Percentiles rank a stretch among this genome's conserved stretches.
phyloP scores from a whole-genome alignment of 352 stramenopile species.

The Pythium scleroteichum region DNA sequence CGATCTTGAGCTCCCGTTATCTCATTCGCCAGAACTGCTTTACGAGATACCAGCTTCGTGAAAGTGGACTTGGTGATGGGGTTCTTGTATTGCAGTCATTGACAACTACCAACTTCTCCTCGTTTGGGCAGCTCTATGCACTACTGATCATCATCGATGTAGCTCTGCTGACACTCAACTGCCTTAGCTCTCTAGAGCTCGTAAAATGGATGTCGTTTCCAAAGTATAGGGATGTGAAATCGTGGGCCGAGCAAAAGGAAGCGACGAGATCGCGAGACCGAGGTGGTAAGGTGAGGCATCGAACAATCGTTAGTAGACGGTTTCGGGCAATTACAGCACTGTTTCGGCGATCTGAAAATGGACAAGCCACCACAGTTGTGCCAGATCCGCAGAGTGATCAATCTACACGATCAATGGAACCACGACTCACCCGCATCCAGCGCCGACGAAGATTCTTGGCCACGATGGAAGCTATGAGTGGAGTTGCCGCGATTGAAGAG shows the following conservation, averaged over 20 bases:
- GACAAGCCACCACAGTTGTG: no score
- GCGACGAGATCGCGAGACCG: background rate
- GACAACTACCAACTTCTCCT: conserved; percentile 23
- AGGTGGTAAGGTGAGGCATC: background rate
- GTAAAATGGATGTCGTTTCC: conserved; percentile 24
- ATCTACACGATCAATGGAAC: no score
- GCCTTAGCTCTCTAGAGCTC: conserved; percentile 24
- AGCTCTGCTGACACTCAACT: conserved; percentile 23
- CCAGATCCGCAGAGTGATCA: no score
- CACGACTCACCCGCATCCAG: no score
- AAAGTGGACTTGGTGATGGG: background rate
- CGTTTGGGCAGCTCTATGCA: conserved; percentile 22
- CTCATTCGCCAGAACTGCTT: conserved; percentile 28
- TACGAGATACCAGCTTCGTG: conserved; percentile 4
- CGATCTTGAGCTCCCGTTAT: conserved; percentile 12
- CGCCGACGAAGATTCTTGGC: conserved; percentile 7
- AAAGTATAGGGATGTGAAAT: conserved; percentile 20
- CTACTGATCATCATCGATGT: conserved; percentile 27
- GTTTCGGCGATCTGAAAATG: no score
- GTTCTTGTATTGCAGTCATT: conserved; percentile 9
- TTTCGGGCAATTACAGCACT: no score
- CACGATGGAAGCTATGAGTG: conserved; percentile 26
- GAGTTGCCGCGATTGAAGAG: conserved; percentile 12
- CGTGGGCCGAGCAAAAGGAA: conserved; percentile 20
- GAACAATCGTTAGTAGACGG: no score